These are phyloP conservation scores for Leishmania guyanensis DNA, from an alignment of 208 protist species.

Conservation along the genomic window DNA sequence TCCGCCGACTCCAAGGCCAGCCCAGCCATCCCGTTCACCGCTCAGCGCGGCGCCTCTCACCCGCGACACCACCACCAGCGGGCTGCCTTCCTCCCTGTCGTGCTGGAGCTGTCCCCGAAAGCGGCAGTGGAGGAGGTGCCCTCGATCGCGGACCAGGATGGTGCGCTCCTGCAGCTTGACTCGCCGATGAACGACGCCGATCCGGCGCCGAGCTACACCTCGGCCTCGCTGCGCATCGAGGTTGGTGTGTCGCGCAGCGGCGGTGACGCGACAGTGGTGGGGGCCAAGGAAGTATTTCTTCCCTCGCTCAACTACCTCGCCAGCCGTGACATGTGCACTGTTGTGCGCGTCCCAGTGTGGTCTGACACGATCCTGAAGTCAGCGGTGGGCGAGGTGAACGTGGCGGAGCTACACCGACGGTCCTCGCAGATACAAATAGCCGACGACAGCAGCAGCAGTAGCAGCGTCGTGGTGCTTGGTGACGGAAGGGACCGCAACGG, in stretches of 20 bases:
- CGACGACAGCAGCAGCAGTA: background rate
- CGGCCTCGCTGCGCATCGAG: constrained; percentile 36
- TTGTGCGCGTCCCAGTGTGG: constrained; percentile 47
- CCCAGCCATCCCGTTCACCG: background rate
- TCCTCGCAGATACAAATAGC: background rate
- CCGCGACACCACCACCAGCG: constrained; percentile 31
- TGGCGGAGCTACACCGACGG: constrained; percentile 11
- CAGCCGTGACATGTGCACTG: constrained; percentile 45
- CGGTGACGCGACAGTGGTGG: constrained; percentile 16
- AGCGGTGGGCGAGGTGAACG: constrained; percentile 6
- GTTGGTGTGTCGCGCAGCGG: constrained; percentile 35
- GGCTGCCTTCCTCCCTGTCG: constrained; percentile 52
- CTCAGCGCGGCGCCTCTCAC: background rate
- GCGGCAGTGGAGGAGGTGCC: constrained; percentile 25
- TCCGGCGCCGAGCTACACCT: constrained; percentile 20
- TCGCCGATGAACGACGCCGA: constrained; percentile 19
- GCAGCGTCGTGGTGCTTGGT: background rate
- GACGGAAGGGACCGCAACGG: constrained; percentile 4
- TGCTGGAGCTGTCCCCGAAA: constrained; percentile 54
- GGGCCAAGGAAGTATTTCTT: constrained; percentile 36
- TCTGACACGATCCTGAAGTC: constrained; percentile 18
- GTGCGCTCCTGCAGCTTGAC: constrained; percentile 9
- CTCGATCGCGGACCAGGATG: constrained; percentile 23
- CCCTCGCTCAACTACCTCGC: constrained; percentile 45
- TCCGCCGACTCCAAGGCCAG: background rate